Base-by-base conservation (phyloP, 805 yeast genomes). In the Kazachstania kunashirensis region DNA sequence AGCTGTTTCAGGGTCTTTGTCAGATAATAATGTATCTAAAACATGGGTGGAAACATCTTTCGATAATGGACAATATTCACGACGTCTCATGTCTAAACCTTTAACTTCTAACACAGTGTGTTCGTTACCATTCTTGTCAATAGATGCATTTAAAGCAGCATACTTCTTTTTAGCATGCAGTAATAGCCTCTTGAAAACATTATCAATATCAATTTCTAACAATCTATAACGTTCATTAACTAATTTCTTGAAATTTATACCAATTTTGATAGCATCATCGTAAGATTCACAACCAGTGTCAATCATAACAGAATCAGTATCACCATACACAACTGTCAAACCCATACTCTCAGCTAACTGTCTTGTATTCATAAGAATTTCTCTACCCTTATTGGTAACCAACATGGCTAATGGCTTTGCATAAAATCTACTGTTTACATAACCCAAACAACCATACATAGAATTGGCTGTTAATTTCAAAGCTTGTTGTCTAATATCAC, bases 381-480 rank as follows among this genome's bases (percentile, higher is more conserved):
- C 97, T 65, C 98, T 75, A 52, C 98, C 98, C 59, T 88, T 84
- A 49, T 78, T 81, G 3, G 98, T 92, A 40, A 86, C 95, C 51
- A 92, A 67, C 88, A 84, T 84, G 5, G 98, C 98, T 48, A 92
- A 67, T 0, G 97, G 96, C 53, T 84, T 81, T 10, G 98, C 98
- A 53, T 88, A 89, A 59, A 92, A 92, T 52, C 98, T 73, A 16
- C 96, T 85, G 50, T 81, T 73, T 6, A 81, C 82, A 58, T 79
- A 88, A 48, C 98, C 98, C 50, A 92, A 71, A 72, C 97, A 92
- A 55, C 98, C 98, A 63, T 92, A 92, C 96, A 92, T 89, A n/a
- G 98, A 92, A 62, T 92, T 92, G 20, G 98, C 98, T 2, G 98
- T 94, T 55, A 92, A 69, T 58, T 92, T 92, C 56, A 92, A 72